A percentile compares a stretch with the other conserved stretches of the same genome.
Conservation (phyloP, 768 basidiomycete species). For the Asterophora parasitica region DNA sequence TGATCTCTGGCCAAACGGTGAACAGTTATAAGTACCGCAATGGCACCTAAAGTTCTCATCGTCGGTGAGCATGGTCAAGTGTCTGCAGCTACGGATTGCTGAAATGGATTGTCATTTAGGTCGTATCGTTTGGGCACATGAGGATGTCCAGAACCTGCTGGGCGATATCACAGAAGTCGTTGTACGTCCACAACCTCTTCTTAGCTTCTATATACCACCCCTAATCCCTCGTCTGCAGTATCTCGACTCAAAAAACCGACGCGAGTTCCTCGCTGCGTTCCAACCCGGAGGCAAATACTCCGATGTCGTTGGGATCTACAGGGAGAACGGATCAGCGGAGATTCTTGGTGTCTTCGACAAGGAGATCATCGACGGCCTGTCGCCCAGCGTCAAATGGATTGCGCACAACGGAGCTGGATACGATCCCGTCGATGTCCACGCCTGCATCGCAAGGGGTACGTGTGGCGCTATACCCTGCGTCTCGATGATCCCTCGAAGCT, state of each 20-base stretch:
- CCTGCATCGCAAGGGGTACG: conserved; percentile 66
- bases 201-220: background rate
- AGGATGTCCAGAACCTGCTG: conserved; percentile 64
- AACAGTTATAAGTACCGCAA: conserved; percentile 6
- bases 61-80: conserved; percentile 17
- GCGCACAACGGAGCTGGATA: conserved; percentile 93
- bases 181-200: conserved; percentile 43
- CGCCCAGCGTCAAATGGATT: conserved; percentile 73
- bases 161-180: conserved; percentile 68
- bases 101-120: conserved; percentile 32
- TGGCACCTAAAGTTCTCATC: conserved; percentile 27
- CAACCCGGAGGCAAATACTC: conserved; percentile 68
- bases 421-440: conserved; percentile 77
- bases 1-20: too few relatives aligned
- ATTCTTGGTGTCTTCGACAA: conserved; percentile 76
- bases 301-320: conserved; percentile 71
- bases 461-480: background rate
- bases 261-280: conserved; percentile 64
- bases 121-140: conserved; percentile 74
- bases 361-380: conserved; percentile 67
- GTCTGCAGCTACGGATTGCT: background rate
- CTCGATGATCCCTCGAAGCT: background rate
- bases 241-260: conserved; percentile 55
- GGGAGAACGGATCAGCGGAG: conserved; percentile 62
- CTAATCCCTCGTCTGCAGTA: conserved; percentile 21